Conservation (phyloP, 1,284 basidiomycete species). For the Fomitopsis pinicola region DNA sequence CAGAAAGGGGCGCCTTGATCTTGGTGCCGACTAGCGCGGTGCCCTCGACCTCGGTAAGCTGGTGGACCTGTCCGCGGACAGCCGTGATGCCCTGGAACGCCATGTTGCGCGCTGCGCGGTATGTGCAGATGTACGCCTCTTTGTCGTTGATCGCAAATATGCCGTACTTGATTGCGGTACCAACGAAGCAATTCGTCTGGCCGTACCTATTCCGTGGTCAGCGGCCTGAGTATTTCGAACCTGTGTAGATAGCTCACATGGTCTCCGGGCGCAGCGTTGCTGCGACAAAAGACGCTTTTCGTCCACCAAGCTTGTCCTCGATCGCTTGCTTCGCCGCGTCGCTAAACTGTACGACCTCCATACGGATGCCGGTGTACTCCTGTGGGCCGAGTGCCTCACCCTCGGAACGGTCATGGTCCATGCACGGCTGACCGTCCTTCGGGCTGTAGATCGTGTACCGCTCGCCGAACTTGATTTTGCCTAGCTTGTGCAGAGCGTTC, state of each 20-base stretch:
- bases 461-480: conserved; percentile 97
- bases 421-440: conserved; percentile 99
- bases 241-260: conserved; percentile 56
- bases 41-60: conserved; percentile 78
- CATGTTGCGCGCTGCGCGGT: conserved; percentile 95
- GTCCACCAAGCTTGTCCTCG: conserved; percentile 66
- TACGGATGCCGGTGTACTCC: conserved; percentile 95
- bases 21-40: conserved; percentile 84
- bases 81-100: conserved; percentile 87
- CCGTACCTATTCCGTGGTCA: conserved; percentile 68
- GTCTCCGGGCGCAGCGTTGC: conserved; percentile 97
- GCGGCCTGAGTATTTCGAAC: conserved; percentile 10
- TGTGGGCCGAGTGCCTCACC: conserved; percentile 96
- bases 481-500: conserved; percentile 84
- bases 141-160: conserved; percentile 84
- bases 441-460: conserved; percentile 98
- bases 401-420: conserved; percentile 98
- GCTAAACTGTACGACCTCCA: conserved; percentile 88
- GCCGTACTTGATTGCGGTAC: conserved; percentile 89
- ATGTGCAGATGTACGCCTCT: conserved; percentile 88
- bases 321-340: conserved; percentile 57
- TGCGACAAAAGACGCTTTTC: conserved; percentile 90
- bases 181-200: conserved; percentile 98
- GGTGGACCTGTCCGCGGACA: conserved; percentile 65
- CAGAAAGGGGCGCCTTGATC: conserved; percentile 84